Percentiles rank a stretch among this genome's conserved stretches.
These are phyloP conservation scores for Malassezia arunalokei DNA, from an alignment of 1,284 basidiomycete species.

Conservation along the genomic window DNA sequence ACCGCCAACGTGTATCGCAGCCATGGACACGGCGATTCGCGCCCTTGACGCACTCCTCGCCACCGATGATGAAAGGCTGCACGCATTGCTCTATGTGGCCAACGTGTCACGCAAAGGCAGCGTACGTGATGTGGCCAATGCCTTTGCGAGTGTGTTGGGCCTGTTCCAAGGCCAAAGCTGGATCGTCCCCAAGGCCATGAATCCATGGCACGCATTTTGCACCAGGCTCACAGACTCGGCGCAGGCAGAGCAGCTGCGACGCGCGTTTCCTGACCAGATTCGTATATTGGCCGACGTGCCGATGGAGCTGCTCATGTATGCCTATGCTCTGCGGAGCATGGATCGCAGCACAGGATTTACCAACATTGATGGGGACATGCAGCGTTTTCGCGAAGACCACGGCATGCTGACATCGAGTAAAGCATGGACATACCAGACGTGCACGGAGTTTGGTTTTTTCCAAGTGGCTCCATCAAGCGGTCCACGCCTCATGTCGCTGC, in stretches of 20 bases:
- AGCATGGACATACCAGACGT: conserved; percentile 65
- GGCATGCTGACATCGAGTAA: conserved; percentile 64
- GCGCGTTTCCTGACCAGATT: neutral
- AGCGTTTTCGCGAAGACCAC: conserved; percentile 50
- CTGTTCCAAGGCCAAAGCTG: conserved; percentile 23
- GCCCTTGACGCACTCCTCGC: conserved; percentile 34
- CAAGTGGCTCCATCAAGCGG: conserved; percentile 30
- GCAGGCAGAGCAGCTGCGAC: neutral
- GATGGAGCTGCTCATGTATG: neutral
- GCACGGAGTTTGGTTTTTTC: conserved; percentile 91
- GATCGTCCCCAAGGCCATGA: neutral
- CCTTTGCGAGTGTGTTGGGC: conserved; percentile 31
- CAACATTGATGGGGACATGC: neutral
- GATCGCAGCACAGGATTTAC: too few species aligned
- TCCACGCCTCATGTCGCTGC: conserved; percentile 60
- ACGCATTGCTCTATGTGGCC: conserved; percentile 23
- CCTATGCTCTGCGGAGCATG: neutral
- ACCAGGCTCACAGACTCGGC: neutral
- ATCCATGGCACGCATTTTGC: neutral
- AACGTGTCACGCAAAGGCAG: conserved; percentile 24
- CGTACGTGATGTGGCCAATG: conserved; percentile 30
- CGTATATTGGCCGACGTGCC: neutral
- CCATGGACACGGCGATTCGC: conserved; percentile 53
- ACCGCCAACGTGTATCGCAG: conserved; percentile 58
- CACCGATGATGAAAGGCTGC: conserved; percentile 23